Percentiles rank a stretch among this genome's conserved stretches.
phyloP scores from a whole-genome alignment of 2,329 filamentous ascomycete genomes.

The Aureobasidium mangrovei region DNA sequence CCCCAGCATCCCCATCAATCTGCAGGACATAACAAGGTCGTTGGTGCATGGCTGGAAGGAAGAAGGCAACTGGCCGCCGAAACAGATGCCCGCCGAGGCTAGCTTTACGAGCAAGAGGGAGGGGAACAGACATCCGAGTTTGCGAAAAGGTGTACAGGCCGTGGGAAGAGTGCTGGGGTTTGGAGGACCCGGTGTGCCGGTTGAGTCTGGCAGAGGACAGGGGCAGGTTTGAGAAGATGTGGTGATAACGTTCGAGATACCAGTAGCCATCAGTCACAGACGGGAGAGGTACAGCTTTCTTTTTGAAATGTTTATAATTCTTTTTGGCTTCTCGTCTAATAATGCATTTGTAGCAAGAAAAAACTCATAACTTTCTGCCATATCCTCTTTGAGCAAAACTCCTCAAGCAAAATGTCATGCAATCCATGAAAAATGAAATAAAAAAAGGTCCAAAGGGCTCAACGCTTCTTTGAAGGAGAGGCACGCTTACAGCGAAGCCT shows the following conservation, averaged over 20 bases:
- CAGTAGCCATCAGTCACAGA: too few species aligned
- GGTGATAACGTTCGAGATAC: too few species aligned
- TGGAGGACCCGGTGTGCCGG: neutral
- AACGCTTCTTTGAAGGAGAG: neutral
- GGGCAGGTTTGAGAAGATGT: neutral
- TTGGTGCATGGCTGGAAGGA: slow-evolving; percentile 88
- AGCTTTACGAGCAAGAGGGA: slow-evolving; percentile 32
- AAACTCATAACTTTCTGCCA: too few species aligned
- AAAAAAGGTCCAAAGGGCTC: too few species aligned
- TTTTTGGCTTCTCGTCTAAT: too few species aligned
- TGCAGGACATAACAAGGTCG: slow-evolving; percentile 68
- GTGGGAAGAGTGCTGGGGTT: slow-evolving; percentile 34
- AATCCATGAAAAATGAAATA: too few species aligned
- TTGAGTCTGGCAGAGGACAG: neutral
- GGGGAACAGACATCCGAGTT: slow-evolving; percentile 17
- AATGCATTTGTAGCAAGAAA: too few species aligned
- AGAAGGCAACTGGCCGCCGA: slow-evolving; percentile 86
- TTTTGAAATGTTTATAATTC: too few species aligned
- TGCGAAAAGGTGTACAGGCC: slow-evolving; percentile 37
- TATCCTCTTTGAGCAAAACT: too few species aligned
- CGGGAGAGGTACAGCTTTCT: too few species aligned
- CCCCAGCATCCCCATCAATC: slow-evolving; percentile 80
- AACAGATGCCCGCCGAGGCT: slow-evolving; percentile 41
- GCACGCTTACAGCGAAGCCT: slow-evolving; percentile 13
- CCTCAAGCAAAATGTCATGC: too few species aligned